phyloP scores from a whole-genome alignment of 2,329 filamentous ascomycete species.

The Fusarium clavum region DNA sequence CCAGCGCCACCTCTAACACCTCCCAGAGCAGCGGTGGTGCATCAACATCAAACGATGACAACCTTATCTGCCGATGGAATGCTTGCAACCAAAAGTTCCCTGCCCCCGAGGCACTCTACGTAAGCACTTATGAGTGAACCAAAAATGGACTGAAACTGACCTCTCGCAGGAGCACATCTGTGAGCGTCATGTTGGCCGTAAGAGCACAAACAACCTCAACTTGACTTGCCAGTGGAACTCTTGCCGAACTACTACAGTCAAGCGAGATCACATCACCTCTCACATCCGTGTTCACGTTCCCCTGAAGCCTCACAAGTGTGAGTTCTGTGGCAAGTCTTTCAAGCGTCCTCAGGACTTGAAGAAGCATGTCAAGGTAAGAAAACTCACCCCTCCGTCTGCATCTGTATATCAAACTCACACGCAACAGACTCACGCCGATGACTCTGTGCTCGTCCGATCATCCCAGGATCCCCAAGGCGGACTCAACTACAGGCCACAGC shows the following conservation, averaged over 20 bases:
- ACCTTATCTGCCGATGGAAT: slow-evolving; percentile 71
- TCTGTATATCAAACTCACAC: slow-evolving; percentile 37
- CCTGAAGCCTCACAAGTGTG: slow-evolving; percentile 98
- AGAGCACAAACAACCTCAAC: slow-evolving; percentile 99
- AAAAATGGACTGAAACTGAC: slow-evolving; percentile 8
- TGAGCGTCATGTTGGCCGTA: slow-evolving; percentile 97
- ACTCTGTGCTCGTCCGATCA: slow-evolving; percentile 77
- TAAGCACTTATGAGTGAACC: slow-evolving; percentile 52
- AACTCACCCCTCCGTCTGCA: background rate
- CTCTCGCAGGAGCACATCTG: slow-evolving; percentile 90
- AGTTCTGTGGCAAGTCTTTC: slow-evolving; percentile 98
- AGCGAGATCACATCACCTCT: slow-evolving; percentile 98
- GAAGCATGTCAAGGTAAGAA: slow-evolving; percentile 90
- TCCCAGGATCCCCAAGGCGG: slow-evolving; percentile 64
- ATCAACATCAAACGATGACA: slow-evolving; percentile 60
- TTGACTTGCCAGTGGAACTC: slow-evolving; percentile 97
- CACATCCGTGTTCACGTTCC: slow-evolving; percentile 99
- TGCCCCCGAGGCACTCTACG: slow-evolving; percentile 69
- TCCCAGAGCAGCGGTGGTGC: slow-evolving; percentile 57
- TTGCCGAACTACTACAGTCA: slow-evolving; percentile 96
- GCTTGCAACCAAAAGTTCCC: slow-evolving; percentile 69
- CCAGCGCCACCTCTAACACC: slow-evolving; percentile 60
- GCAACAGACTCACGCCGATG: slow-evolving; percentile 85
- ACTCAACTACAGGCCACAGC: slow-evolving; percentile 66
- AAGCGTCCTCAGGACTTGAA: slow-evolving; percentile 99